Base-by-base conservation (phyloP, 106 monocot genomes). In the Apostasia shenzhenica region DNA sequence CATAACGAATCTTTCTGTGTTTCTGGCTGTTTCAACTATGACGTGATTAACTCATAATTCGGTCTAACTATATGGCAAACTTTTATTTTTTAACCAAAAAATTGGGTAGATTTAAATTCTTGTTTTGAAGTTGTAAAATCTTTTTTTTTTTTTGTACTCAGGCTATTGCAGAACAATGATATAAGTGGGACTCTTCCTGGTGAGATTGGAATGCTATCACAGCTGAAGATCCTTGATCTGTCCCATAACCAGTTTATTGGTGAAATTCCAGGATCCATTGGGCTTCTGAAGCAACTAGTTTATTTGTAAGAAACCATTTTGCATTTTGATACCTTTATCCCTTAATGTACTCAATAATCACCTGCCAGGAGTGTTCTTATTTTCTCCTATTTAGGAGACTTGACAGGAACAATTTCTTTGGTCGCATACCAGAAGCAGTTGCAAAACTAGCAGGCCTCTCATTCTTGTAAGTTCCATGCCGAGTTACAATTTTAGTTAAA, bases 91-190 rank as follows among this genome's bases (percentile, higher is more conserved):
- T 51, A 51, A 51, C 51, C 51, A 51, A 51, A 8, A 51, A 51
- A 1, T 8, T 6, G 51, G 51, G 8, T 51, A 8, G 10, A 56
- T 12, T 2, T 45, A 43, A 39, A n/a, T 3, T 13, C 41, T 2
- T 2, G 9, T 41, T 3, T n/a, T 42, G 3, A 44, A n/a, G 2
- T 1, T 8, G 43, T 42, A 3, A 42, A 11, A 43, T 45, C 8
- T 55, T 66, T 48, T 38, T 7, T 1, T 37, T 14, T 50, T 5
- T 50, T 66, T 58, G 39, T 8, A 52, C 11, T 77, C 80, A 95
- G 95, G 86, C 75, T 92, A 46, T 75, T 97, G 66, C 89, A 92
- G 54, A 89, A 92, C 65, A 97, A 97, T 72, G 76, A 75, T 72
- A 74, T 97, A 83, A 78, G 75, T 43, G 92, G 97, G 47, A 67